Conservation (phyloP, 2,329 filamentous ascomycete genomes). For the Aspergillus unguis region DNA sequence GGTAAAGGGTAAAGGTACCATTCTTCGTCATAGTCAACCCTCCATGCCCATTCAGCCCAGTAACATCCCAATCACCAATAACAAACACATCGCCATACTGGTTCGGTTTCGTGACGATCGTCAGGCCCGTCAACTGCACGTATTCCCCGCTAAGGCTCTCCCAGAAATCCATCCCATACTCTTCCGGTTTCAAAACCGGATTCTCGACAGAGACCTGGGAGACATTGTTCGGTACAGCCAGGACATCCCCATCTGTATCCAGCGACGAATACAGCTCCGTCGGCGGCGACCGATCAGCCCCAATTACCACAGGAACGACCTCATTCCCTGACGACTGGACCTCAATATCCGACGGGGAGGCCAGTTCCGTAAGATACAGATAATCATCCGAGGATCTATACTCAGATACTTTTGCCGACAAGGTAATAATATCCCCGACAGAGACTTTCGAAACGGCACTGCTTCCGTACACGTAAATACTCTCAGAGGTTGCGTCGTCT, state of each 20-base stretch:
- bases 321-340: slow-evolving; percentile 54
- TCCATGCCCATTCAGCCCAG: slow-evolving; percentile 60
- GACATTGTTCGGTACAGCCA: slow-evolving; percentile 61
- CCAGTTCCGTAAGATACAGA: slow-evolving; percentile 63
- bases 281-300: slow-evolving; percentile 56
- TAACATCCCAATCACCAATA: slow-evolving; percentile 60
- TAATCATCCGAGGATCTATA: slow-evolving; percentile 56
- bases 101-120: slow-evolving; percentile 60
- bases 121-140: slow-evolving; percentile 59
- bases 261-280: slow-evolving; percentile 60
- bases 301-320: slow-evolving; percentile 60
- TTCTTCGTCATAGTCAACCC: slow-evolving; percentile 61
- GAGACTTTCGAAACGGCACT: slow-evolving; percentile 51
- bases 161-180: slow-evolving; percentile 71
- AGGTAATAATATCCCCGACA: slow-evolving; percentile 61
- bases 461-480: slow-evolving; percentile 62
- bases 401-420: slow-evolving; percentile 61
- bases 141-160: slow-evolving; percentile 66
- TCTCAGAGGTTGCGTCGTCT: slow-evolving; percentile 59
- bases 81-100: slow-evolving; percentile 68
- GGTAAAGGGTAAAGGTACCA: slow-evolving; percentile 33
- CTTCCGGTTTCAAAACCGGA: slow-evolving; percentile 57
- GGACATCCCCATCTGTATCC: slow-evolving; percentile 61
- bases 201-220: slow-evolving; percentile 58
- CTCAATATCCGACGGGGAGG: slow-evolving; percentile 52